Evolutionary conservation across 441 rosid genomes (phyloP), one percentile per base, ranked within the genome.

Genomic region (Eruca vesicaria): DNA sequence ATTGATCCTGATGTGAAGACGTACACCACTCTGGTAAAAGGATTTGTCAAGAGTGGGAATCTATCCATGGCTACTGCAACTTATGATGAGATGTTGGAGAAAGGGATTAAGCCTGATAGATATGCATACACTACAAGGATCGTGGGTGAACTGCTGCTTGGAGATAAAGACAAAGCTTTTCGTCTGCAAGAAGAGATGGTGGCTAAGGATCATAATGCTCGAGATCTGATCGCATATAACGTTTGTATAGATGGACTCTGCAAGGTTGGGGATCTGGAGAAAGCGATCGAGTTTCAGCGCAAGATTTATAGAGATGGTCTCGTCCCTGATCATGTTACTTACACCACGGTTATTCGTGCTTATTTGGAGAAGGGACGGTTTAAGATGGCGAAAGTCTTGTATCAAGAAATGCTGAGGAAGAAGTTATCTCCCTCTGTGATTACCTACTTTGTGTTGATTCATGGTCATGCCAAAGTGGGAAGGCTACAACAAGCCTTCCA

Each of bases 381-480:
- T 55, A 72, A 74, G 76, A 83, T 77, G 85, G 95, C 89, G 23
- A 82, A 82, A 72, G 83, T 82, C 26, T 36, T 88, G 65, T 88
- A 87, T 64, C 20, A 79, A 14, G 86, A 84, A 75, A 88, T 88
- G 95, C 73, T 69, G 79, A 82, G 84, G 66, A 83, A 71, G 55
- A 88, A 88, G 64, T 71, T 82, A 36, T 71, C 58, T 28, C 93
- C 97, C 19, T 75, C 92, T 2, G 90, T 87, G 53, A 80, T 88
- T 66, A 89, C 93, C 33, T 89, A 85, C 86, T 89, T 93, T 36
- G 82, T 86, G 36, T 80, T 89, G 80, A 88, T 91, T 78, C 92
- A 89, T 79, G 88, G 88, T 33, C 86, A 87, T 77, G 92, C 93
- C 0, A 68, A 65, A 38, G 61, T 31, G 63, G 93, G 93, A 58